Evolutionary conservation across 176 grass and related monocot species (phyloP).

Genomic region (Eremochloa ophiuroides): DNA sequence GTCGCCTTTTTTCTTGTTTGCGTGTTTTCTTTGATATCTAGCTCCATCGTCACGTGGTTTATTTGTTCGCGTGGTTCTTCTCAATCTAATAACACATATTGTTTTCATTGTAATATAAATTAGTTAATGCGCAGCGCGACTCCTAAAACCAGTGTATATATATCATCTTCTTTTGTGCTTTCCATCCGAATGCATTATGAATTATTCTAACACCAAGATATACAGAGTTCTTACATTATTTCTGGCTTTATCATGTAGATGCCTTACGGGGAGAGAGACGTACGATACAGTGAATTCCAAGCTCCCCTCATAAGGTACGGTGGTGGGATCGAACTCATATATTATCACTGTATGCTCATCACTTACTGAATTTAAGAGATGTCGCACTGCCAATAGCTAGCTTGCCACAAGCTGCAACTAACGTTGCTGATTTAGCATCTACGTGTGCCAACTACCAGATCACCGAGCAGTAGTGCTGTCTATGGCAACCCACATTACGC

Average conservation of each 20-base stretch:
- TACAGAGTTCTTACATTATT: background rate
- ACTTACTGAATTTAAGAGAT: background rate
- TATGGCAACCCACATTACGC: conserved; percentile 28
- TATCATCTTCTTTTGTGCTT: background rate
- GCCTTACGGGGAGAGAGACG: conserved; percentile 42
- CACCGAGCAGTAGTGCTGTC: conserved; percentile 36
- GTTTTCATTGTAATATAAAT: background rate
- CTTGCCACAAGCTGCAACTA: conserved; percentile 13
- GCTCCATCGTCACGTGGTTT: too few species aligned
- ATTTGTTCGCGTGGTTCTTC: too few species aligned
- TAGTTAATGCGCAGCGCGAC: background rate
- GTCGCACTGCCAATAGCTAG: background rate
- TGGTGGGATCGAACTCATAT: background rate
- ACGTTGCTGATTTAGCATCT: background rate
- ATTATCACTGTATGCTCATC: background rate
- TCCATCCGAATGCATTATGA: background rate
- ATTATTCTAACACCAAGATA: background rate
- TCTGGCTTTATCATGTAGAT: conserved; percentile 29
- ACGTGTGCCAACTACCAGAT: conserved; percentile 27
- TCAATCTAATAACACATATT: background rate
- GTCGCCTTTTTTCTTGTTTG: too few species aligned
- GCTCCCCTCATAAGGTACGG: conserved; percentile 44
- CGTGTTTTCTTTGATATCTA: too few species aligned
- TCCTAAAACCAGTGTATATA: background rate
- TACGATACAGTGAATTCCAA: conserved; percentile 40